Conservation (phyloP, 2,329 filamentous ascomycete genomes). For the Exophiala sp. region DNA sequence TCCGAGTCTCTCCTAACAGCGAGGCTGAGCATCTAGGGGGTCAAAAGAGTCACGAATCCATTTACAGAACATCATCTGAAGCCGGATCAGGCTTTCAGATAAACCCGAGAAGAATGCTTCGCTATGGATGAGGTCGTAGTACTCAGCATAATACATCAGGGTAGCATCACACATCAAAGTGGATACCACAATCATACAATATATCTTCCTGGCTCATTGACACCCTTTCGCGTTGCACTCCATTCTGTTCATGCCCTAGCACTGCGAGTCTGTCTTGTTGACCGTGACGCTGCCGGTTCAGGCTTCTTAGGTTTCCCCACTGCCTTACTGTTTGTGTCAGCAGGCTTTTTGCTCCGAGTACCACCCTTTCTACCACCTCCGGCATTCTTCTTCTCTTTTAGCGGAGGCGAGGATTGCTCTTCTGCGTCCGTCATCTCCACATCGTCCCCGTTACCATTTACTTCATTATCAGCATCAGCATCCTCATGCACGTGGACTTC, state of each 20-base stretch:
- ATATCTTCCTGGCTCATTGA: too few relatives aligned
- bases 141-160: too few relatives aligned
- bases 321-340: neutral
- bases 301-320: neutral
- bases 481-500: constrained; percentile 14
- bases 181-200: too few relatives aligned
- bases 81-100: too few relatives aligned
- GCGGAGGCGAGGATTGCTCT: constrained; percentile 3
- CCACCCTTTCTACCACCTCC: constrained; percentile 1
- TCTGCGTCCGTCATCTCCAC: neutral
- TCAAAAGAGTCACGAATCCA: too few relatives aligned
- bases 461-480: constrained; percentile 6
- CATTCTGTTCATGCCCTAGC: constrained; percentile 4
- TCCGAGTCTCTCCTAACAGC: too few relatives aligned
- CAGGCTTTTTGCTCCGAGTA: constrained; percentile 1
- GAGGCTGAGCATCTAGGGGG: too few relatives aligned
- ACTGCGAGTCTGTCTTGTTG: constrained; percentile 15
- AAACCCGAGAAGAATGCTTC: too few relatives aligned
- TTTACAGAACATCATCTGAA: too few relatives aligned
- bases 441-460: neutral
- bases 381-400: constrained; percentile 7
- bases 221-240: too few relatives aligned
- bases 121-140: too few relatives aligned
- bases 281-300: constrained; percentile 1
- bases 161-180: too few relatives aligned